Base-by-base conservation (phyloP, 805 yeast genomes). In the Teunomyces lycoperdinae region DNA sequence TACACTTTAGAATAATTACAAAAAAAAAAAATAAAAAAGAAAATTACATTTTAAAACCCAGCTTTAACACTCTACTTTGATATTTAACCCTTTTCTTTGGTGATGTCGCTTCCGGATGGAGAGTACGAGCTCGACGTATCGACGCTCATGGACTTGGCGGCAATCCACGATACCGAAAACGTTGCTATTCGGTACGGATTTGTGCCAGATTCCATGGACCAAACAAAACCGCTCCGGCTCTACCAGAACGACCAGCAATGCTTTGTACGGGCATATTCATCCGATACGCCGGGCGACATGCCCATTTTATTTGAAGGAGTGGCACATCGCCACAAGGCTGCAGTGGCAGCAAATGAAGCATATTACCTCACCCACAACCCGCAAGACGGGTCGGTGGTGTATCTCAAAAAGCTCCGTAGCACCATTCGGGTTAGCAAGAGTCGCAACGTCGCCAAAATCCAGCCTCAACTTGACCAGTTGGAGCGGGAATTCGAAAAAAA, bases 171-270 rank as follows among this genome's bases (percentile, higher is more conserved):
- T 10, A 41, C 50, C n/a, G 52, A 53, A 20, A 53, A 53, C 32
- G 43, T 64, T 10, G 73, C 70, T 17, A 56, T 73, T 26, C 60
- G 77, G 27, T 73, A 73, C 50, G 76, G 76, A 16, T 64, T 68
- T 47, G 62, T 70, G 8, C 75, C 76, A 4, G 73, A 68, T 44
- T 61, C 73, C 26, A 63, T 72, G 71, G 75, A 71, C 50, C 68
- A 68, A 47, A 40, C 60, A 3, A 58, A 60, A 43, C 67, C 68
- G 4, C 51, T 71, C 33, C 61, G 54, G 16, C 56, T 73, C 42
- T 71, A 67, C 54, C 71, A 69, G 44, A 61, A 60, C 45, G 64
- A 64, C 45, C 65, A 63, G 40, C 63, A 66, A 42, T 58, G 71
- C 40, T 51, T 71, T 14, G 48, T 72, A 29, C 62, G 65, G 47